These are phyloP conservation scores for Simplicillium sp. DNA, from an alignment of 2,329 filamentous ascomycete species.

Conservation along the genomic window DNA sequence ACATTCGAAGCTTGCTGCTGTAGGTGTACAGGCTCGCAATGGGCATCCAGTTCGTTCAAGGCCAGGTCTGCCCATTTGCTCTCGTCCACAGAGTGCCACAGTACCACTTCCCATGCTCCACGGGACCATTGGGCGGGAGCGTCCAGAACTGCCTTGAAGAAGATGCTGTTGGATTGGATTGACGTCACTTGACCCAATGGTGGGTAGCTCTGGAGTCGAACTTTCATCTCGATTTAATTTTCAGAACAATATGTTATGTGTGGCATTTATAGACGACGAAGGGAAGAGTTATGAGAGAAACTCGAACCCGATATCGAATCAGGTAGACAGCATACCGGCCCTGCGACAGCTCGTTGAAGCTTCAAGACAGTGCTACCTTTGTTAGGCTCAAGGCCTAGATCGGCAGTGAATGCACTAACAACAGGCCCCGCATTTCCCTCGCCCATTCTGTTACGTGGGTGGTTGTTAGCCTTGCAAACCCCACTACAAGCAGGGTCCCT, in stretches of 20 bases:
- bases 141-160: not conserved
- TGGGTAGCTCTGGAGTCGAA: not conserved
- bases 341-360: too few species aligned
- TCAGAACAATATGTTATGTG: too few species aligned
- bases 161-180: not conserved
- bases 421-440: too few species aligned
- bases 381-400: too few species aligned
- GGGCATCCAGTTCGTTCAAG: not conserved
- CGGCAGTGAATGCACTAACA: too few species aligned
- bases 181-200: not conserved
- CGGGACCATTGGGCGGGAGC: not conserved
- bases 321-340: too few species aligned
- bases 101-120: not conserved
- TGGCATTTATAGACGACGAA: too few species aligned
- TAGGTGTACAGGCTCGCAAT: not conserved
- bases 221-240: not conserved
- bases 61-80: not conserved
- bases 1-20: not conserved
- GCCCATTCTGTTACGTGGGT: too few species aligned
- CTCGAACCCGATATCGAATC: too few species aligned
- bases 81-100: not conserved
- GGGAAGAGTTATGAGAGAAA: too few species aligned
- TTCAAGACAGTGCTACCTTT: too few species aligned
- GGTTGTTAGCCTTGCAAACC: too few species aligned
- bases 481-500: not conserved